Conservation (phyloP, 129 eudicot genomes). For the Flaveria sonorensis region DNA sequence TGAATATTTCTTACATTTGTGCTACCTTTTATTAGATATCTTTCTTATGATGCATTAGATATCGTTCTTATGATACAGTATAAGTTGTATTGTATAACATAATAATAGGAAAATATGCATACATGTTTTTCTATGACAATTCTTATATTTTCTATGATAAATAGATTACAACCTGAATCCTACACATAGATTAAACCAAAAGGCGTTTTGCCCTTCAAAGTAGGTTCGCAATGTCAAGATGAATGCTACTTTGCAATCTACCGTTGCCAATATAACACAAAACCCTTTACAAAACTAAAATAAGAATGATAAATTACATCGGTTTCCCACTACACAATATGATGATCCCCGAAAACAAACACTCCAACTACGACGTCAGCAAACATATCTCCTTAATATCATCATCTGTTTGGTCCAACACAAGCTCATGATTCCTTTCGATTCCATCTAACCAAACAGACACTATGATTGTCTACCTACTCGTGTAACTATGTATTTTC, state of each 20-base stretch:
- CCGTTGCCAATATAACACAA: constrained; percentile 5
- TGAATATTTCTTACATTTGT: too few relatives aligned
- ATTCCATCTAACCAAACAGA: constrained; percentile 9
- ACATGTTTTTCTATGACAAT: too few relatives aligned
- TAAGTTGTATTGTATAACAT: too few relatives aligned
- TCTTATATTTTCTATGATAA: too few relatives aligned
- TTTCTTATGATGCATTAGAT: too few relatives aligned
- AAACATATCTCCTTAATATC: constrained; percentile 20
- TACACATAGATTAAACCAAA: not conserved
- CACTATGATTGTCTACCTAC: constrained; percentile 63
- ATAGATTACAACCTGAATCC: too few relatives aligned
- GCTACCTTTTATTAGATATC: too few relatives aligned
- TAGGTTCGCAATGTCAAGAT: not conserved
- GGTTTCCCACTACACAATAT: constrained; percentile 30
- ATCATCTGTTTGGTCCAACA: constrained; percentile 1
- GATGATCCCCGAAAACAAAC: constrained; percentile 26
- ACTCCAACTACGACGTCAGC: constrained; percentile 21
- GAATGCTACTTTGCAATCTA: constrained; percentile 6
- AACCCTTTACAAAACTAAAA: not conserved
- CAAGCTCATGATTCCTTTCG: constrained; percentile 12
- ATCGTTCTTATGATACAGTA: too few relatives aligned
- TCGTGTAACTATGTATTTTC: constrained; percentile 85
- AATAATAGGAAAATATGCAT: too few relatives aligned
- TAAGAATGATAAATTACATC: constrained; percentile 30
- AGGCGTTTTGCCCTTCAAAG: not conserved